Conservation (phyloP, 495 filamentous ascomycete genomes). For the Penicillium cataractarum region DNA sequence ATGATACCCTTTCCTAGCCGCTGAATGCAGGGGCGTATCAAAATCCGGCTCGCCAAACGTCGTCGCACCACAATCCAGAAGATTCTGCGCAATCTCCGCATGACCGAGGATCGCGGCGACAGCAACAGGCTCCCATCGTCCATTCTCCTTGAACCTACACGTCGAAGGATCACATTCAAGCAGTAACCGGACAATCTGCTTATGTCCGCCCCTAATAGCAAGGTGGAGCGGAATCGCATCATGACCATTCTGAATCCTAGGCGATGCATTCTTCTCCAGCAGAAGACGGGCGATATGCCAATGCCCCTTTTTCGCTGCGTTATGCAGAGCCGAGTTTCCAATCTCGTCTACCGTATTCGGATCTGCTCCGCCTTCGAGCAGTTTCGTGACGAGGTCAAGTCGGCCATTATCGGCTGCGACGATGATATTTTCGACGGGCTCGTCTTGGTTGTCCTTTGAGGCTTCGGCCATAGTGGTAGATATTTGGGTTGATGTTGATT, state of each 20-base stretch:
- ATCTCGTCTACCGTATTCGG: conserved; percentile 15
- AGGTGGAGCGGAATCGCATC: background rate
- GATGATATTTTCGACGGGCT: conserved; percentile 10
- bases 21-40: conserved; percentile 4
- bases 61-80: background rate
- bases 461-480: background rate
- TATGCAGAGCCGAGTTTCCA: conserved; percentile 16
- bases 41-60: background rate
- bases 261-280: conserved; percentile 11
- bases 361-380: conserved; percentile 11
- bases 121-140: background rate
- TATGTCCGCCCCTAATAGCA: conserved; percentile 8
- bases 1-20: conserved; percentile 10
- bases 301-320: conserved; percentile 15
- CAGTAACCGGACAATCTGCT: conserved; percentile 5
- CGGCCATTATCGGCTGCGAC: conserved; percentile 12
- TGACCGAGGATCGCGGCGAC: conserved; percentile 3
- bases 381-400: conserved; percentile 11
- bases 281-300: conserved; percentile 14
- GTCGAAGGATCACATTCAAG: conserved; percentile 9
- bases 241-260: conserved; percentile 1
- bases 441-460: conserved; percentile 23
- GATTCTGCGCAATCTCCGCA: conserved; percentile 7
- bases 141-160: background rate
- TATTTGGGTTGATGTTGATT: background rate